Evolutionary conservation across 176 grass and related monocot genomes (phyloP).

Genomic region (Oryza nivara): DNA sequence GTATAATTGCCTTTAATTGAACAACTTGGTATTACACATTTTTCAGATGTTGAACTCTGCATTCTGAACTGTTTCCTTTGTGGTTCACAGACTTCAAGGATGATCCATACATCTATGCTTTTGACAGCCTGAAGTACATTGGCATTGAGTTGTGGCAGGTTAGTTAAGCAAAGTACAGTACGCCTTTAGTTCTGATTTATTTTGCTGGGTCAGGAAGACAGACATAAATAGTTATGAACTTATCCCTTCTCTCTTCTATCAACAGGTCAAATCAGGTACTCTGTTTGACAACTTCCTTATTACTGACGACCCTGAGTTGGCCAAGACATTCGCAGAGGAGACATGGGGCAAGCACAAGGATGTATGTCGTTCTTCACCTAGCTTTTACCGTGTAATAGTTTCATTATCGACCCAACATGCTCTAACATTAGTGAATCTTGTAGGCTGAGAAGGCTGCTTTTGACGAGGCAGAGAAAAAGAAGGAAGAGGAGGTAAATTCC

Average conservation of each 20-base stretch:
- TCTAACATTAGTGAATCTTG: neutral
- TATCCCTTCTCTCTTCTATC: neutral
- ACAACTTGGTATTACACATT: neutral
- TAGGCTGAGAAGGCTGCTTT: conserved; percentile 96
- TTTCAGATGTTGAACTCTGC: neutral
- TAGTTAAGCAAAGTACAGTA: neutral
- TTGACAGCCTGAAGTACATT: conserved; percentile 78
- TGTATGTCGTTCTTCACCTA: conserved; percentile 35
- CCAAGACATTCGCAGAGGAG: conserved; percentile 77
- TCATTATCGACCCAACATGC: neutral
- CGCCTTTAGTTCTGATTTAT: no score
- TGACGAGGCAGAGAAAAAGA: conserved; percentile 90
- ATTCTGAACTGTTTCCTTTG: neutral
- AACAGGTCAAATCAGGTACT: conserved; percentile 90
- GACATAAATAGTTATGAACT: neutral
- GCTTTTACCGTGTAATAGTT: neutral
- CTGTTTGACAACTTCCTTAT: conserved; percentile 92
- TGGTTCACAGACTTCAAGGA: conserved; percentile 84
- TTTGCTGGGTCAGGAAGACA: neutral
- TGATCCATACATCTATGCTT: conserved; percentile 83
- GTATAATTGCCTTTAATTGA: conserved; percentile 43
- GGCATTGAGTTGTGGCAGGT: conserved; percentile 99
- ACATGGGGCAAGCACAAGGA: conserved; percentile 90
- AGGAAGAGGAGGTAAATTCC: conserved; percentile 73
- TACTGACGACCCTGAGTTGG: conserved; percentile 73